Percentiles rank a stretch among this genome's conserved stretches.
These are phyloP conservation scores for Umbelopsis sp. DNA, from an alignment of 192 early-diverging fungal species.

Conservation along the genomic window DNA sequence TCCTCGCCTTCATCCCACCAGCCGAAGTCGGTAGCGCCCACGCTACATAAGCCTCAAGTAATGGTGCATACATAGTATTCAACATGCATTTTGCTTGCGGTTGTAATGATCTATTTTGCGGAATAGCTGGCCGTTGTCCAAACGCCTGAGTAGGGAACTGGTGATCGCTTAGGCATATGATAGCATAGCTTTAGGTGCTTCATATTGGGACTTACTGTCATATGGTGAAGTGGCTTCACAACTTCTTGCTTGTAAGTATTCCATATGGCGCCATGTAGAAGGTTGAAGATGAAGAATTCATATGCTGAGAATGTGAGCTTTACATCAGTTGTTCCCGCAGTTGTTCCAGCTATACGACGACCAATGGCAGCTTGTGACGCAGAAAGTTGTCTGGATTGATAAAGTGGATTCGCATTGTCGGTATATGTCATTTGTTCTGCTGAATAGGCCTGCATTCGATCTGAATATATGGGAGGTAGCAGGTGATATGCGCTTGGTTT, in stretches of 20 bases:
- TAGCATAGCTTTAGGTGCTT: background rate
- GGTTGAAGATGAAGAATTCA: slow-evolving; percentile 8
- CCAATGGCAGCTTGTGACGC: background rate
- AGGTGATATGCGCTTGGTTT: slow-evolving; percentile 6
- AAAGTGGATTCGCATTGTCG: background rate
- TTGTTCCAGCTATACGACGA: background rate
- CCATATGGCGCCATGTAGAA: slow-evolving; percentile 10
- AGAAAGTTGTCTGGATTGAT: background rate
- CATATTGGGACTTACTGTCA: slow-evolving; percentile 5
- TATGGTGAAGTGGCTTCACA: background rate
- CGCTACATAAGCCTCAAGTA: background rate
- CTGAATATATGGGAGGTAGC: background rate
- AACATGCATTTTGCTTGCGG: slow-evolving; percentile 10
- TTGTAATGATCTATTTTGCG: background rate
- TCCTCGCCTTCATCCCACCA: background rate
- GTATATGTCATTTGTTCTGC: slow-evolving; percentile 3
- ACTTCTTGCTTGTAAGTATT: background rate
- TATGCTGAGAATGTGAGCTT: slow-evolving; percentile 1
- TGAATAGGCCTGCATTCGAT: slow-evolving; percentile 1
- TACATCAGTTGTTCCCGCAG: background rate
- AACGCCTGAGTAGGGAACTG: slow-evolving; percentile 1
- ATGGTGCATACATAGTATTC: background rate
- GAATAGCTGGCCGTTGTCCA: background rate
- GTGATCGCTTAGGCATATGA: background rate
- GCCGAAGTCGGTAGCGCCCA: slow-evolving; percentile 2